Evolutionary conservation across 2,329 filamentous ascomycete species (phyloP), one percentile per base, ranked within the genome.

Genomic region (Venturia nashicola): DNA sequence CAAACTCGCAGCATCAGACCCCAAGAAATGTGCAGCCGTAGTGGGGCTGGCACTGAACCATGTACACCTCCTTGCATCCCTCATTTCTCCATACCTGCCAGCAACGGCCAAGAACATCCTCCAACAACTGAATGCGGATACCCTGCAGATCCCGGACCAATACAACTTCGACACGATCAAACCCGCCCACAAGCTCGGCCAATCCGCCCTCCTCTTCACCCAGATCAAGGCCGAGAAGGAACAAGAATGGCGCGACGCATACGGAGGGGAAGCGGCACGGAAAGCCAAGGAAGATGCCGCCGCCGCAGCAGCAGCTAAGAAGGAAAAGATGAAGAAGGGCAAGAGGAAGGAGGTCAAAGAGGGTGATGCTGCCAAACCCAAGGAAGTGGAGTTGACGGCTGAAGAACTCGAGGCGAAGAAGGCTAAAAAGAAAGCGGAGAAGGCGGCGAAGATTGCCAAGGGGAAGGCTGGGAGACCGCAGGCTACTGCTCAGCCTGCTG

Each of bases 71-170:
- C 82, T 96, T 59, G 89, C 91, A 27, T 86, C 85, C 63, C 78
- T 96, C 54, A 83, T 92, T 64, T 84, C 86, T 62, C 92, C 92
- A 0, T 97, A 93, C 77, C 90, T 97, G 81, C 91, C 91, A 48
- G 82, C 82, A n/a, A 92, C 88, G 9, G 81, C 88, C 3, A 82
- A 82, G 65, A 84, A 85, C 40, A 96, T 97, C 69, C 83, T 90
- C 68, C 76, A 83, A 67, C 93, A 97, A 77, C 83, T 97, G 36
- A 84, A 87, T 65, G 76, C 75, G 59, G 73, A 83, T 63, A 67
- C 76, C 83, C 70, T 81, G 59, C 75, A 76, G 43, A 91, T 92
- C 66, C 87, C 89, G 2, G 74, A 76, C 64, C 66, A 67, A 6
- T 77, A 73, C 73, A 68, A 71, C 65, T 70, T 73, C 5, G 69